A percentile compares a stretch with the other conserved stretches of the same genome.
Evolutionary conservation across 192 early-diverging fungal species (phyloP).

Genomic region (Coemansia sp.): DNA sequence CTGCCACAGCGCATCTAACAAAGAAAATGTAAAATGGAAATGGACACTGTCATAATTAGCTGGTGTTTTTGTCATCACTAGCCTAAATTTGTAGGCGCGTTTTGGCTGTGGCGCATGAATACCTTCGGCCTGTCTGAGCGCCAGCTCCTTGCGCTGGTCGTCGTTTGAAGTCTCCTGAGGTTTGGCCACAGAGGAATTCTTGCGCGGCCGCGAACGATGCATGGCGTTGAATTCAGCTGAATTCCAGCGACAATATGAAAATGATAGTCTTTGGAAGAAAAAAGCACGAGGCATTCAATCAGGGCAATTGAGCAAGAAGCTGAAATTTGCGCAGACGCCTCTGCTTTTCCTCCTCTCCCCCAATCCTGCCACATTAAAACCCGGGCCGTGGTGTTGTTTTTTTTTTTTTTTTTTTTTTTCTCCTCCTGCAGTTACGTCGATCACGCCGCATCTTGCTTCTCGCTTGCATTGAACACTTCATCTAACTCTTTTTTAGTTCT

Average conservation of each 20-base stretch:
- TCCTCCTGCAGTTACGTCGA: neutral
- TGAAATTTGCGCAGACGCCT: neutral
- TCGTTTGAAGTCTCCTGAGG: constrained; percentile 3
- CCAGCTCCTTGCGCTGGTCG: constrained; percentile 49
- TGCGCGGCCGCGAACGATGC: constrained; percentile 24
- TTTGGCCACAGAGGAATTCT: neutral
- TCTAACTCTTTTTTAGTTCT: neutral
- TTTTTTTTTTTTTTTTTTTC: neutral
- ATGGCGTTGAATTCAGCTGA: constrained; percentile 3
- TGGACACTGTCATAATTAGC: neutral
- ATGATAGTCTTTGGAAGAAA: neutral
- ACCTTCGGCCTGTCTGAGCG: constrained; percentile 49
- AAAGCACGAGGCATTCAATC: neutral
- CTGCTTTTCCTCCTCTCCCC: neutral
- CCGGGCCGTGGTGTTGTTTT: neutral
- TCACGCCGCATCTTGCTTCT: neutral
- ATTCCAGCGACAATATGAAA: neutral
- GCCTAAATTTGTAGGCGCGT: neutral
- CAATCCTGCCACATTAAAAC: neutral
- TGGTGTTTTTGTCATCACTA: neutral
- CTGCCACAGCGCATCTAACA: constrained; percentile 49
- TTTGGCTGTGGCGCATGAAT: neutral
- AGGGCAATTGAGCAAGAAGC: neutral
- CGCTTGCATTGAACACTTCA: neutral
- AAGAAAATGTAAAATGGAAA: neutral